A percentile compares a stretch with the other conserved stretches of the same genome.
phyloP scores from a whole-genome alignment of 805 yeast genomes.

The Wickerhamiella occidentalis region DNA sequence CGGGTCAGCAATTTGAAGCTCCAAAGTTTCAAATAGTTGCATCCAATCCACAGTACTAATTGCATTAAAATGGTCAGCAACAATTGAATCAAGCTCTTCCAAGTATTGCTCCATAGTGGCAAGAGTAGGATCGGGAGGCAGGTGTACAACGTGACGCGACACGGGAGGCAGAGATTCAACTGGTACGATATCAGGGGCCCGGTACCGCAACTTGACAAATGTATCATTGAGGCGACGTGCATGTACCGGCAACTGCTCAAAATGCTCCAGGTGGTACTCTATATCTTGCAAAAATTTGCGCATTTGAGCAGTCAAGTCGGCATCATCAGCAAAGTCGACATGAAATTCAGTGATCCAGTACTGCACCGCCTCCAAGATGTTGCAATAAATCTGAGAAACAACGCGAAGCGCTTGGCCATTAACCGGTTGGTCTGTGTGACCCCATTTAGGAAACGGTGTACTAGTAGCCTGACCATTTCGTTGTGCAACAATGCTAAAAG shows the following conservation, averaged over 20 bases:
- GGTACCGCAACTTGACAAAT: constrained; percentile 15
- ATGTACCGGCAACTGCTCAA: constrained; percentile 11
- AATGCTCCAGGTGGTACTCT: constrained; percentile 3
- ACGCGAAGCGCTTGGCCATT: constrained; percentile 23
- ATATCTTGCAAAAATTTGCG: constrained; percentile 6
- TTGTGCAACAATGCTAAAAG: constrained; percentile 36
- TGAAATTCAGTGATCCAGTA: constrained; percentile 63
- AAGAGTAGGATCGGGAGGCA: constrained; percentile 5
- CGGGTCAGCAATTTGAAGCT: constrained; percentile 49
- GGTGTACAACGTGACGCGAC: constrained; percentile 12
- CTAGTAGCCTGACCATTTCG: constrained; percentile 17
- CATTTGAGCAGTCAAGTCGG: constrained; percentile 41
- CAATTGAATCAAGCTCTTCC: constrained; percentile 48
- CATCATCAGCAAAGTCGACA: constrained; percentile 59
- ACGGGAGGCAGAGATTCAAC: constrained; percentile 8
- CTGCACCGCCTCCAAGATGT: constrained; percentile 63
- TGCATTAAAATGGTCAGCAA: constrained; percentile 44
- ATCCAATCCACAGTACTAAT: constrained; percentile 68
- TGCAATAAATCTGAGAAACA: constrained; percentile 68
- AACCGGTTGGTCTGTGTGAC: not conserved
- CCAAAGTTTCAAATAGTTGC: constrained; percentile 57
- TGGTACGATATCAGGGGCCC: constrained; percentile 11
- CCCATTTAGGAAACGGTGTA: constrained; percentile 21
- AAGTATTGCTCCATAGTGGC: constrained; percentile 44
- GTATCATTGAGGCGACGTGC: constrained; percentile 13